Base-by-base conservation (phyloP, 257 asterid genomes). In the Plantago major region DNA sequence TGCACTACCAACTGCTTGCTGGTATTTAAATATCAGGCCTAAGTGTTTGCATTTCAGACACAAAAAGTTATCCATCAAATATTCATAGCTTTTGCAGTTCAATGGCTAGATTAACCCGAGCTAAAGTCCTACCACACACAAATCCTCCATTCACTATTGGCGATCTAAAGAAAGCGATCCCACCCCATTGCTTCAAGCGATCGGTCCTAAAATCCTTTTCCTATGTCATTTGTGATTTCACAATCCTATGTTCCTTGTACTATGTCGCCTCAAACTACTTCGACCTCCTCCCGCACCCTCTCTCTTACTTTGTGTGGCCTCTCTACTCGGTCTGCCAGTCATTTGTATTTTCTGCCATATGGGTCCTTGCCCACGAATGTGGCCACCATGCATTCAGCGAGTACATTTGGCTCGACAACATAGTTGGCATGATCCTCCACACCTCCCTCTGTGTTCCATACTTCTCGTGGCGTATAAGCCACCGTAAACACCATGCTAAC, bases 151-250 rank as follows among this genome's bases (percentile, higher is more conserved):
- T 88, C 65, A 72, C 89, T 2, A 73, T 82, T 0, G 89, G 94
- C 2, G 91, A 84, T 11, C n/a, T 88, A 50, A 88, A 88, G 84
- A 84, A 82, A 73, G 81, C 94, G 74, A 82, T 88, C 74, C 96
- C 94, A 10, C 85, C 87, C 69, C 96, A 84, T 76, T 84, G 96
- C 64, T 88, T 88, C 84, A 53, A 79, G 71, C 87, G 96, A 6
- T 88, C 96, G 1, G 74, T 88, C 16, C 82, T 77, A 9, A 83
- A 75, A 59, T 88, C 94, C 8, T 88, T 88, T 71, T 88, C 96
- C 49, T 88, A 84, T 0, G 84, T 84, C 26, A 16, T 73, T 2
- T 77, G 73, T 37, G 96, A 88, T 72, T 74, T 88, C 3, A 37
- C 73, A 52, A 73, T 88, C 14, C 83, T 71, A 72, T 71, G 76